These are phyloP conservation scores for Fusarium denticulatum DNA, from an alignment of 2,329 filamentous ascomycete species.

Conservation along the genomic window DNA sequence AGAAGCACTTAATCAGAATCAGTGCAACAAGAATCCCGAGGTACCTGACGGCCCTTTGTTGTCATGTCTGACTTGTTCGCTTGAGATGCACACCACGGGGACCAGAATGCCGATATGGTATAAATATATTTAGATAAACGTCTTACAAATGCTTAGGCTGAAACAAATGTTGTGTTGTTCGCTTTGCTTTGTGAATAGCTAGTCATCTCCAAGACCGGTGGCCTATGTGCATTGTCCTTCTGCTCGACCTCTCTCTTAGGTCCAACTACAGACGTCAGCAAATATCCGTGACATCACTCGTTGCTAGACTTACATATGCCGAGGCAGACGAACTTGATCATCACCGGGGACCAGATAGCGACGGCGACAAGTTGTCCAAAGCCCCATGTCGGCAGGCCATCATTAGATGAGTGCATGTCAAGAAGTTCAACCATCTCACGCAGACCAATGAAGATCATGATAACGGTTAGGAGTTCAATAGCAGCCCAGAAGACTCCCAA, in stretches of 20 bases:
- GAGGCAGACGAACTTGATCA: not conserved
- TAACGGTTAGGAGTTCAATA: too few species aligned
- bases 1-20: too few species aligned
- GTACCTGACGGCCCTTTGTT: too few species aligned
- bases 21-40: too few species aligned
- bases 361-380: slow-evolving; percentile 15
- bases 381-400: not conserved
- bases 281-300: rapidly evolving
- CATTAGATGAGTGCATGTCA: not conserved
- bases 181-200: not conserved
- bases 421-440: not conserved
- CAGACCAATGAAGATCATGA: not conserved
- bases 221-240: rapidly evolving
- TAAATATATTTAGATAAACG: rapidly evolving
- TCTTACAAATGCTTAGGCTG: not conserved
- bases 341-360: not conserved
- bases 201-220: not conserved
- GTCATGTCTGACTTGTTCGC: too few species aligned
- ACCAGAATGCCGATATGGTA: not conserved
- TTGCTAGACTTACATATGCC: not conserved
- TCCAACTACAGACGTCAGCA: not conserved
- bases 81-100: too few species aligned
- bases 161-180: not conserved
- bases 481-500: too few species aligned
- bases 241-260: not conserved